Conservation (phyloP, 129 eudicot genomes). For the Apium graveolens region DNA sequence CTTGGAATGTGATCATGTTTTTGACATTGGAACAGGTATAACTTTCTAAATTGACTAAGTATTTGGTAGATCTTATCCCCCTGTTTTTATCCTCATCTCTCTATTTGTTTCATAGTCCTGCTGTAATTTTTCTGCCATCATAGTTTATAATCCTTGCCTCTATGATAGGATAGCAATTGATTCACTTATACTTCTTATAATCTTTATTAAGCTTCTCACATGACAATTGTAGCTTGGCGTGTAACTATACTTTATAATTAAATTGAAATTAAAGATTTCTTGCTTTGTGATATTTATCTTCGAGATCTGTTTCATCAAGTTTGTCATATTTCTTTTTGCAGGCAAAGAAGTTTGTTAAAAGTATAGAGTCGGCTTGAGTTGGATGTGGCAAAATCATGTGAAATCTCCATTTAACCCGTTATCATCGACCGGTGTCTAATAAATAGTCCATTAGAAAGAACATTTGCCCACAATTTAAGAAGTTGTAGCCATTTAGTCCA, state of each 20-base stretch:
- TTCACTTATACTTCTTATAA: background rate
- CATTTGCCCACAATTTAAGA: background rate
- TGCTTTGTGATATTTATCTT: background rate
- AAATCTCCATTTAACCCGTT: background rate
- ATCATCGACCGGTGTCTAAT: background rate
- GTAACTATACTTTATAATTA: background rate
- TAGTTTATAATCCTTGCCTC: background rate
- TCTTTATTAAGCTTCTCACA: background rate
- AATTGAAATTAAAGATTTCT: background rate
- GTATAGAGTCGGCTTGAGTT: conserved; percentile 46
- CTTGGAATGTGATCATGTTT: conserved; percentile 19
- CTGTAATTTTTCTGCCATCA: background rate
- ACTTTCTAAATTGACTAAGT: background rate
- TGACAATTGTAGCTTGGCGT: background rate
- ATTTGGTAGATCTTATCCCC: background rate
- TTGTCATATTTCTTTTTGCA: conserved; percentile 19
- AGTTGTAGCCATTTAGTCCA: background rate
- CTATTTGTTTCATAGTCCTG: background rate
- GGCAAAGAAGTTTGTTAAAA: conserved; percentile 65
- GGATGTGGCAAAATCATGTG: background rate
- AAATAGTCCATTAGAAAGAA: background rate
- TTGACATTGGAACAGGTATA: conserved; percentile 1
- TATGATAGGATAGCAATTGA: too few relatives aligned
- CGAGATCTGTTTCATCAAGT: conserved; percentile 1
- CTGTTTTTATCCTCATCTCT: background rate